Conservation (phyloP, 2,329 filamentous ascomycete genomes). For the Chalara sp. region DNA sequence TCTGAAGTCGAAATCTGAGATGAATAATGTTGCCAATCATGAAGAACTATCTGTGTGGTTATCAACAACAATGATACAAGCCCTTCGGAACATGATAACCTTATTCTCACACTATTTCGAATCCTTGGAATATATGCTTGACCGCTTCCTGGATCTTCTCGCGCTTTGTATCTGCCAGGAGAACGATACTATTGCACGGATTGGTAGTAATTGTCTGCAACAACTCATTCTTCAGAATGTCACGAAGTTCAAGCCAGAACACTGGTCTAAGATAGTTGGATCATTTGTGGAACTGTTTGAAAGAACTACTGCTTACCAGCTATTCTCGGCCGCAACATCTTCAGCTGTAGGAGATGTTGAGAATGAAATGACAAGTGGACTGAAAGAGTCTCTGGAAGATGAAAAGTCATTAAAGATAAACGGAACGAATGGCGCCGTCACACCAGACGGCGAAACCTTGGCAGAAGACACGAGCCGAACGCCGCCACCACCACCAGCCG, state of each 20-base stretch:
- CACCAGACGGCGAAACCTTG: slow-evolving; percentile 22
- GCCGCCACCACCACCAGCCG: slow-evolving; percentile 13
- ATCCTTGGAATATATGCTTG: slow-evolving; percentile 92
- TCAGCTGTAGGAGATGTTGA: slow-evolving; percentile 47
- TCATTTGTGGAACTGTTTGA: slow-evolving; percentile 96
- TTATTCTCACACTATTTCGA: slow-evolving; percentile 99
- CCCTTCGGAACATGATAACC: slow-evolving; percentile 94
- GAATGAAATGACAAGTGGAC: slow-evolving; percentile 34
- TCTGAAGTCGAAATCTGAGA: slow-evolving; percentile 89
- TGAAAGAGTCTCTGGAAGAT: slow-evolving; percentile 21
- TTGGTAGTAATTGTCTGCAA: slow-evolving; percentile 96
- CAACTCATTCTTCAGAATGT: slow-evolving; percentile 96
- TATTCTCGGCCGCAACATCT: slow-evolving; percentile 76
- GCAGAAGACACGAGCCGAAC: slow-evolving; percentile 24
- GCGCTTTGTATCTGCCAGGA: slow-evolving; percentile 98
- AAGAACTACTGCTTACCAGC: slow-evolving; percentile 85
- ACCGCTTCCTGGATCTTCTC: slow-evolving; percentile 90
- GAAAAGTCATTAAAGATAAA: slow-evolving; percentile 53
- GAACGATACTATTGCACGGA: slow-evolving; percentile 95
- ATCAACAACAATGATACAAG: slow-evolving; percentile 98
- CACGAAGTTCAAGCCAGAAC: slow-evolving; percentile 74
- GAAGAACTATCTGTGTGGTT: slow-evolving; percentile 98
- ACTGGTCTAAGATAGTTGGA: slow-evolving; percentile 92
- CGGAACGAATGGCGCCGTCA: slow-evolving; percentile 27
- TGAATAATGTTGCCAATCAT: slow-evolving; percentile 90